These are phyloP conservation scores for Pterulicium gracile DNA, from an alignment of 1,284 basidiomycete genomes.

Conservation along the genomic window DNA sequence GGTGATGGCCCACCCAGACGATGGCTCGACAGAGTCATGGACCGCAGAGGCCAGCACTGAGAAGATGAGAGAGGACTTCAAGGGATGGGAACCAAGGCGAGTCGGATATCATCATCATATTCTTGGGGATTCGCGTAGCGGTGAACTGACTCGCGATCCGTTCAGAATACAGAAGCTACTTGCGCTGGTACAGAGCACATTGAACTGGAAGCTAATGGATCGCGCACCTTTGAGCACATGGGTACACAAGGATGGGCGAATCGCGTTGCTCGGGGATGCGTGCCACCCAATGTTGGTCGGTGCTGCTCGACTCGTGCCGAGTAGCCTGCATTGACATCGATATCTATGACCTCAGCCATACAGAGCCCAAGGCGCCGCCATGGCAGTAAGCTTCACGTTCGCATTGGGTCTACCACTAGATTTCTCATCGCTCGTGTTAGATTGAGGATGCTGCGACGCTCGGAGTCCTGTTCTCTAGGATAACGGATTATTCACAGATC, in stretches of 20 bases:
- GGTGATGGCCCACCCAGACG: slow-evolving; percentile 34
- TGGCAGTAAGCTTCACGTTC: slow-evolving; percentile 29
- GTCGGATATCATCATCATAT: slow-evolving; percentile 6
- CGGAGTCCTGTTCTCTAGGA: slow-evolving; percentile 19
- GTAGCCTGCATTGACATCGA: background rate
- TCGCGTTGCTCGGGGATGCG: slow-evolving; percentile 44
- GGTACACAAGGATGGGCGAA: slow-evolving; percentile 34
- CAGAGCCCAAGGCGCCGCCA: slow-evolving; percentile 57
- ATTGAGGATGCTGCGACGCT: slow-evolving; percentile 29
- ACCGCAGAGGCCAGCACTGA: slow-evolving; percentile 25
- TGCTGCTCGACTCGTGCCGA: slow-evolving; percentile 4
- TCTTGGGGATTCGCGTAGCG: slow-evolving; percentile 9
- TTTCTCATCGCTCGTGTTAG: slow-evolving; percentile 10
- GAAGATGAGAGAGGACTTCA: slow-evolving; percentile 33
- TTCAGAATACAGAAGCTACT: slow-evolving; percentile 40
- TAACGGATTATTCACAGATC: slow-evolving; percentile 17
- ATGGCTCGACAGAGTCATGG: slow-evolving; percentile 29
- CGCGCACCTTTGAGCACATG: slow-evolving; percentile 34
- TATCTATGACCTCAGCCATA: slow-evolving; percentile 39
- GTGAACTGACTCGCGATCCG: too few relatives aligned
- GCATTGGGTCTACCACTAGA: slow-evolving; percentile 2
- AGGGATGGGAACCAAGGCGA: slow-evolving; percentile 37
- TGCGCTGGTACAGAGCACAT: slow-evolving; percentile 30
- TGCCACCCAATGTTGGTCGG: slow-evolving; percentile 58
- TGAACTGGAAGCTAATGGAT: slow-evolving; percentile 42